Base-by-base conservation (phyloP, 495 filamentous ascomycete genomes). In the Trichoderma orchidacearum region DNA sequence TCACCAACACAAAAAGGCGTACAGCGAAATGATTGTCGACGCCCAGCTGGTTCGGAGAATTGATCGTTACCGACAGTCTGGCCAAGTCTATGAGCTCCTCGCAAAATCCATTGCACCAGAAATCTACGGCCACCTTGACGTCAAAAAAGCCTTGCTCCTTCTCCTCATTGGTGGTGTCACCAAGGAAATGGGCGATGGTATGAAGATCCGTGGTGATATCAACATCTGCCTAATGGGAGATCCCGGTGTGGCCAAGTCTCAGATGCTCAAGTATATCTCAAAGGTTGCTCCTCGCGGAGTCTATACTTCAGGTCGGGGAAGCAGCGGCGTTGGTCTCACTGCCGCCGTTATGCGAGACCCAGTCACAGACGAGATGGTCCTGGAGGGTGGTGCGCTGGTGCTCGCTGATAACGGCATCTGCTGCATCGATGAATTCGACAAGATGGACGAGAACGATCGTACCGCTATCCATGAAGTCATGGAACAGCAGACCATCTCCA, bases 371-470 rank as follows among this genome's bases (percentile, higher is more conserved):
- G 93, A 98, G 68, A 97, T 98, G 94, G 86, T 98, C 12, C 79
- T 98, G 36, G 93, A 98, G 72, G 94, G 94, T 34, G 93, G 93
- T 69, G 93, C 93, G 13, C 77, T 98, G 23, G 93, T 98, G 30
- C 76, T 98, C 2, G 94, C 93, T 28, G 93, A 98, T 66, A 97
- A 97, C 64, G 93, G 93, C 62, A 94, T 95, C 70, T 98, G 93
- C 82, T 98, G 93, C 68, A 98, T 98, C 71, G 93, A 98, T 75
- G 93, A 98, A 68, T 98, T 98, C 66, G 93, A 98, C 77, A 98
- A 98, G 73, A 98, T 98, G 93, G 94, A 97, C 66, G 93, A 98
- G 66, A 79, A 81, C 55, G 94, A 97, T 69, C 81, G 93, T 58
- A 97, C 93, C 0, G 94, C 94, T 29, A 97, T 98, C 65, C 93